phyloP scores from a whole-genome alignment of 345 rosid genomes.

The Sisymbrium altissimum region DNA sequence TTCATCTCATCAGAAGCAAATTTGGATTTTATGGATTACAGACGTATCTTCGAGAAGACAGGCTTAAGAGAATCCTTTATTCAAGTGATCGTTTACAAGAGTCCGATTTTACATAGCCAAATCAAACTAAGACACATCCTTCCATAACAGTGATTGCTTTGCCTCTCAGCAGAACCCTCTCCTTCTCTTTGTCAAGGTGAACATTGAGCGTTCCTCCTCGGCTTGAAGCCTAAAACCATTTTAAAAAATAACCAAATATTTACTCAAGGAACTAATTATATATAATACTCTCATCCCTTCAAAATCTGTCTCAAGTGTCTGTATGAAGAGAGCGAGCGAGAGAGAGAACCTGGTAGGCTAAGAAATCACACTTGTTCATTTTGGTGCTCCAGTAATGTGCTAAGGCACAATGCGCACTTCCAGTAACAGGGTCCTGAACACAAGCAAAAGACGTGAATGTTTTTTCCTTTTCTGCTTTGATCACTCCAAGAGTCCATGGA shows the following conservation, averaged over 20 bases:
- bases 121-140: constrained; percentile 52
- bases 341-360: constrained; percentile 44
- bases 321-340: neutral
- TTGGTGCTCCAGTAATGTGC: constrained; percentile 67
- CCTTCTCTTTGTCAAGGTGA: constrained; percentile 45
- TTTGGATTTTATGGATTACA: neutral
- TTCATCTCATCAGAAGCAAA: neutral
- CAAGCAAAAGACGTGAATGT: neutral
- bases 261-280: neutral
- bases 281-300: neutral
- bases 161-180: constrained; percentile 59
- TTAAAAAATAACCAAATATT: neutral
- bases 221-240: constrained; percentile 47
- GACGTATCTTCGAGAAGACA: neutral
- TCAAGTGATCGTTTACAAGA: neutral
- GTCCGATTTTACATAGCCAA: neutral
- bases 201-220: constrained; percentile 56
- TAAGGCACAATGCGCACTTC: constrained; percentile 79
- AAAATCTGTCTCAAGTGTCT: neutral
- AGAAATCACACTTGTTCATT: constrained; percentile 54
- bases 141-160: constrained; percentile 65
- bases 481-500: neutral
- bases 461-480: no score
- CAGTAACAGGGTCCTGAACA: constrained; percentile 71
- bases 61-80: neutral